A percentile compares a stretch with the other conserved stretches of the same genome.
phyloP scores from a whole-genome alignment of 2,329 filamentous ascomycete species.

The Arthroderma sp. region DNA sequence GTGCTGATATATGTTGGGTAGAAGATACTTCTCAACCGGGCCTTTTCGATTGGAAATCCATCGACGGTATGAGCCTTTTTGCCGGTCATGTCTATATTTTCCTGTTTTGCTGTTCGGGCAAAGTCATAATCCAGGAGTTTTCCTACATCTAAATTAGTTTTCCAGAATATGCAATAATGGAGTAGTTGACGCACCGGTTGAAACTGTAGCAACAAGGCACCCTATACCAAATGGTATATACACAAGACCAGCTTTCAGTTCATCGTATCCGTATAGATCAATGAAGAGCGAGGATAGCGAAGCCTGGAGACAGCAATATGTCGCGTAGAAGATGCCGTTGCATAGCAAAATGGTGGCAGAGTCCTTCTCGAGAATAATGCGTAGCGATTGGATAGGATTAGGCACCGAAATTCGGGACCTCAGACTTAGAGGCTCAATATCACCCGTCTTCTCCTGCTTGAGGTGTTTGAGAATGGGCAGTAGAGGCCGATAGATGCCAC shows the following conservation, averaged over 20 bases:
- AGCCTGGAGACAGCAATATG: neutral
- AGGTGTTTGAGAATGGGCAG: too few relatives aligned
- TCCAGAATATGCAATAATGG: too few relatives aligned
- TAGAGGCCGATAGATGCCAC: too few relatives aligned
- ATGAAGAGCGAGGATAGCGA: conserved; percentile 1
- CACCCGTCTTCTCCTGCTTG: too few relatives aligned
- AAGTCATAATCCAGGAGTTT: conserved; percentile 5
- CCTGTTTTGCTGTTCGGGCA: neutral
- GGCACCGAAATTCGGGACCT: conserved; percentile 11
- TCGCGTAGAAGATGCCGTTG: conserved; percentile 1
- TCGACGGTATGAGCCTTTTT: neutral
- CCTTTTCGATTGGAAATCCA: conserved; percentile 12
- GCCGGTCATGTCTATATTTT: conserved; percentile 1
- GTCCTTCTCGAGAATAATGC: conserved; percentile 1
- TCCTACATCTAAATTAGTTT: neutral
- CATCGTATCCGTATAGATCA: neutral
- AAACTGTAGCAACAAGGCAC: conserved; percentile 1
- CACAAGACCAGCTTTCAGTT: neutral
- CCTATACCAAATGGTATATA: conserved; percentile 1
- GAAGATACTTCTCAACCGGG: neutral
- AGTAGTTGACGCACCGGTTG: conserved; percentile 2
- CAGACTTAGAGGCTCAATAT: too few relatives aligned
- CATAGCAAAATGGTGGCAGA: conserved; percentile 1
- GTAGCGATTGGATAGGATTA: conserved; percentile 26
- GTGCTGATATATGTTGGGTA: neutral